Base-by-base conservation (phyloP, 192 early-diverging fungal species). In the Coemansia sp. region DNA sequence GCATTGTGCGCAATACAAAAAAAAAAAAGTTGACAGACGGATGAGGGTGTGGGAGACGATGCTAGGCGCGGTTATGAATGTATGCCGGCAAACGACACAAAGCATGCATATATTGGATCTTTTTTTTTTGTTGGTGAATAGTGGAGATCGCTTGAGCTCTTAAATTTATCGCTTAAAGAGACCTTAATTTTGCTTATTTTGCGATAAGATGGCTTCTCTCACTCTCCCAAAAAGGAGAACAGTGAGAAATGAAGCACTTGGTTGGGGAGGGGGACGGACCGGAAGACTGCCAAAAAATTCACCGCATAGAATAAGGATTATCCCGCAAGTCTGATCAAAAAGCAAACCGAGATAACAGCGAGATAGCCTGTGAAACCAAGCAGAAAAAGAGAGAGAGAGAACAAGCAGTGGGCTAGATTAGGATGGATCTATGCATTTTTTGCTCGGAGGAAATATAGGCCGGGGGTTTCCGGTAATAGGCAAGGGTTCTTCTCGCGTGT, bases 401-500 rank as follows among this genome's bases (percentile, higher is more conserved):
- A 45, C 9, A 35, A 35, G 32, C 32, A 2, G 2, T 35, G 32
- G 32, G 47, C 47, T 24, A 25, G 24, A 41, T 41, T 41, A 41
- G 39, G 12, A 12, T 41, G 43, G 9, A 2, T 27, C 25, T 24
- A 2, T 49, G 9, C 22, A 9, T 3, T n/a, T 2, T 3, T 7
- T n/a, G 22, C 27, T n/a, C 51, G 51, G 51, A 54, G 22, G 29
- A 31, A n/a, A 8, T 32, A 17, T n/a, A 2, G 3, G 22, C 51
- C 51, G 51, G 27, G 51, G 27, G 2, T 32, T 54, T 54, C 51
- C 51, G 51, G 27, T 4, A 0, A 31, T 31, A n/a, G 14, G 15
- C 51, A 54, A 31, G 51, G 27, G 47, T n/a, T n/a, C n/a, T 54
- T 54, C 51, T 32, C 51, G 51, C 51, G 51, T 54, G 51, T 14